phyloP scores from a whole-genome alignment of 2,329 filamentous ascomycete genomes.

The Bimuria novae-zelandiae region DNA sequence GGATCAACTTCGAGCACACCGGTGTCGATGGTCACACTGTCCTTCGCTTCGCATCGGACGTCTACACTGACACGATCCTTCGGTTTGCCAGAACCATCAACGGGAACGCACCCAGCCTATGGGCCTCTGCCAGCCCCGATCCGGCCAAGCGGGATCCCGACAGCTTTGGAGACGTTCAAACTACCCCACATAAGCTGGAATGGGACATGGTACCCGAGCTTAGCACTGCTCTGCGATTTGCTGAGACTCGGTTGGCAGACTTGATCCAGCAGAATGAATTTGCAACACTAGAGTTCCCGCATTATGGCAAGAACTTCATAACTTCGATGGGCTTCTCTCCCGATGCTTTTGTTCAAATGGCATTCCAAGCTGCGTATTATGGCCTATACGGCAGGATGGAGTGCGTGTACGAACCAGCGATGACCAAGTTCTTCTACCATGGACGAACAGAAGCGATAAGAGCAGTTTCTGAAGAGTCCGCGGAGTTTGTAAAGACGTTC shows the following conservation, averaged over 20 bases:
- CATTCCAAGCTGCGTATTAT: constrained; percentile 97
- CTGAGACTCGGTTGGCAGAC: constrained; percentile 91
- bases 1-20: constrained; percentile 99
- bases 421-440: constrained; percentile 94
- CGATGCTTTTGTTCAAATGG: constrained; percentile 98
- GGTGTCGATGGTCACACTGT: constrained; percentile 98
- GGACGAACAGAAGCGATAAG: constrained; percentile 94
- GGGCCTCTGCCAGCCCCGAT: constrained; percentile 88
- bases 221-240: constrained; percentile 88
- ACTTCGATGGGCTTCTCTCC: constrained; percentile 96
- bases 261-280: constrained; percentile 97
- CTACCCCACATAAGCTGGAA: constrained; percentile 92
- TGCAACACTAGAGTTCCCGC: constrained; percentile 82
- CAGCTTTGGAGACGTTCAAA: constrained; percentile 91
- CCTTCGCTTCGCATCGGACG: constrained; percentile 89
- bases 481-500: constrained; percentile 90
- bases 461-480: constrained; percentile 78
- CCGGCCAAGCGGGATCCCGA: constrained; percentile 88
- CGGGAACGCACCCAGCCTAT: constrained; percentile 85
- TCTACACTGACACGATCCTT: constrained; percentile 97
- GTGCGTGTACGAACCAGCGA: constrained; percentile 95
- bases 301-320: constrained; percentile 97
- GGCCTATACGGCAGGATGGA: constrained; percentile 92
- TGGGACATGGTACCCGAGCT: constrained; percentile 97
- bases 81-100: constrained; percentile 96